phyloP scores from a whole-genome alignment of 106 monocot genomes.

The Vanilla planifolia region DNA sequence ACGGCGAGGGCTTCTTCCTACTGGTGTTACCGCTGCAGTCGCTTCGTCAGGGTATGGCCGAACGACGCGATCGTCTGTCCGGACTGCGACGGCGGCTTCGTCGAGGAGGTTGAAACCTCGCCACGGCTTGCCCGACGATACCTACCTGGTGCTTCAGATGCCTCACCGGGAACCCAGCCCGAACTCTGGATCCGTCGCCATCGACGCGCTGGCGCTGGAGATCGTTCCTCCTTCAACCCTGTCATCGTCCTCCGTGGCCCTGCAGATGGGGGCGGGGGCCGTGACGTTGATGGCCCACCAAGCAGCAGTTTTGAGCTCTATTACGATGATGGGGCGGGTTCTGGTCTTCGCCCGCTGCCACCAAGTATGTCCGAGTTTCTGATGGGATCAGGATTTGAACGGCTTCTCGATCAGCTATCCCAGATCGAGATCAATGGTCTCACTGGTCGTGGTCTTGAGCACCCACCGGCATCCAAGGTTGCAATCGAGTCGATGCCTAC shows the following conservation, averaged over 20 bases:
- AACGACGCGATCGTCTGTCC: conserved; percentile 31
- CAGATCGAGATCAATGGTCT: conserved; percentile 30
- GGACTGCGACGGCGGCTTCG: conserved; percentile 50
- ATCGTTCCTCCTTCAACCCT: conserved; percentile 63
- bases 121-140: conserved; percentile 7
- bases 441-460: conserved; percentile 10
- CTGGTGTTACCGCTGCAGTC: conserved; percentile 60
- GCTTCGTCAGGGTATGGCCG: conserved; percentile 3
- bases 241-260: conserved; percentile 59
- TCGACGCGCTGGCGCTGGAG: conserved; percentile 14
- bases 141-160: background rate
- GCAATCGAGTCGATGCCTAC: conserved; percentile 60
- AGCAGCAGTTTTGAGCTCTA: conserved; percentile 30
- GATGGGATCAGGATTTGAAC: conserved; percentile 47
- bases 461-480: conserved; percentile 42
- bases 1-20: too few species aligned
- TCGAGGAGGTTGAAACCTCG: conserved; percentile 30
- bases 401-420: conserved; percentile 33
- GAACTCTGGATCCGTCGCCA: conserved; percentile 11
- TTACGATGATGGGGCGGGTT: conserved; percentile 38
- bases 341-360: conserved; percentile 46
- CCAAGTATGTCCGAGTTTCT: conserved; percentile 48
- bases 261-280: background rate
- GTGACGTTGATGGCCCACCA: background rate
- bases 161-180: conserved; percentile 9